Percentiles rank a stretch among this genome's conserved stretches.
phyloP scores from a whole-genome alignment of 2,329 filamentous ascomycete genomes.

The Chaetomium strumarium region DNA sequence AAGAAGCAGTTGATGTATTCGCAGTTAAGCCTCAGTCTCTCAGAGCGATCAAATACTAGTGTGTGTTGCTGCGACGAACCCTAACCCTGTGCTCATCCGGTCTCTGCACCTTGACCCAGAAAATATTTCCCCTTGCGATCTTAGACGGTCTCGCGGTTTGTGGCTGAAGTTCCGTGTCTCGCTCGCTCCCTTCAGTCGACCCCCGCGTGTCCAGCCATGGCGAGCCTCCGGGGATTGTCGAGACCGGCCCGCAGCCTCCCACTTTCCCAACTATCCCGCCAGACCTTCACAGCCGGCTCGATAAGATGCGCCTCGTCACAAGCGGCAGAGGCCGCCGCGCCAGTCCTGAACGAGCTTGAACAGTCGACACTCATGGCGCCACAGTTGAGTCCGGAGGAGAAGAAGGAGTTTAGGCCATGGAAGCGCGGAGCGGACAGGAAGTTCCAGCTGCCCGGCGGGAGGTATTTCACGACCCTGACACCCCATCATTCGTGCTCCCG shows the following conservation, averaged over 20 bases:
- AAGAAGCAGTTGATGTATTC: too few relatives aligned
- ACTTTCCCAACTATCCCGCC: slow-evolving; percentile 21
- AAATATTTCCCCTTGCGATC: slow-evolving; percentile 17
- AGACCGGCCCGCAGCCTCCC: slow-evolving; percentile 22
- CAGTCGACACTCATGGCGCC: slow-evolving; percentile 44
- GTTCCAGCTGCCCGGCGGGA: slow-evolving; percentile 40
- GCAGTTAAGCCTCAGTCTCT: neutral
- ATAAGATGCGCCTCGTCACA: slow-evolving; percentile 44
- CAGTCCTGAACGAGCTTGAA: slow-evolving; percentile 43
- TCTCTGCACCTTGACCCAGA: slow-evolving; percentile 12
- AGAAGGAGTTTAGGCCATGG: slow-evolving; percentile 37
- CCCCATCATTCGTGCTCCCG: slow-evolving; percentile 13
- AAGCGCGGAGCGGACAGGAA: slow-evolving; percentile 33
- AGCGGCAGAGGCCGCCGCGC: slow-evolving; percentile 30
- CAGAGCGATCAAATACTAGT: too few relatives aligned
- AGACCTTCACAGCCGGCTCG: slow-evolving; percentile 22
- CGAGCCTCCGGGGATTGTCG: slow-evolving; percentile 24
- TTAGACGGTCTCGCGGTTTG: slow-evolving; percentile 10
- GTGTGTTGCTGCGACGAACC: slow-evolving; percentile 6
- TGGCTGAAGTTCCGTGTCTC: slow-evolving; percentile 16
- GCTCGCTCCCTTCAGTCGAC: slow-evolving; percentile 1
- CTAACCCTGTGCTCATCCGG: slow-evolving; percentile 12
- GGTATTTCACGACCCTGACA: slow-evolving; percentile 32
- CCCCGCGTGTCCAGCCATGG: slow-evolving; percentile 20
- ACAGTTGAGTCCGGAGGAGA: slow-evolving; percentile 34